phyloP scores from a whole-genome alignment of 441 rosid genomes.

The Populus trichocarpa region DNA sequence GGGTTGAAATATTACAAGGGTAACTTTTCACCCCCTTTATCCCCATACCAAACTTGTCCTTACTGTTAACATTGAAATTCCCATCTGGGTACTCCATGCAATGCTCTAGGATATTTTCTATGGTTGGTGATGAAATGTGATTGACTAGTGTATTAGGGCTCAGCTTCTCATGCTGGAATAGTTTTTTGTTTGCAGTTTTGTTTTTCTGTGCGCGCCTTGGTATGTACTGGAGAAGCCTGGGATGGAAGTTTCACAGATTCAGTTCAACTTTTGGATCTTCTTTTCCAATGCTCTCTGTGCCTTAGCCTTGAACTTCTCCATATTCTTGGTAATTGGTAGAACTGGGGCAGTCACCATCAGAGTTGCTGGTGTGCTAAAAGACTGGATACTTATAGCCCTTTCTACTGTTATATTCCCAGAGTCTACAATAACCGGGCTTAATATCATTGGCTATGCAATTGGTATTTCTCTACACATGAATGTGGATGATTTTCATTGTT shows the following conservation, averaged over 20 bases:
- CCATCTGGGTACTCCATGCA: no score
- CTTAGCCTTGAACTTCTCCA: slow-evolving; percentile 91
- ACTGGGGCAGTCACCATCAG: slow-evolving; percentile 97
- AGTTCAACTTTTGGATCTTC: slow-evolving; percentile 98
- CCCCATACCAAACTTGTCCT: no score
- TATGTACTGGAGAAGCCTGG: slow-evolving; percentile 82
- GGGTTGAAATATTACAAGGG: no score
- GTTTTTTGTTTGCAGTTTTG: slow-evolving; percentile 61
- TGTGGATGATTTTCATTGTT: not conserved
- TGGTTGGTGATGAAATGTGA: no score
- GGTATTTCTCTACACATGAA: slow-evolving; percentile 45
- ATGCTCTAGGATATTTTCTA: no score
- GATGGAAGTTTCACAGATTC: slow-evolving; percentile 86
- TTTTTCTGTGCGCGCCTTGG: slow-evolving; percentile 95
- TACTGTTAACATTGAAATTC: no score
- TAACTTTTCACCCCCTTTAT: no score
- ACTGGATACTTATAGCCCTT: slow-evolving; percentile 99
- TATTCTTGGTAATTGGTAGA: slow-evolving; percentile 95
- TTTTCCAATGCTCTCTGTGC: slow-evolving; percentile 98
- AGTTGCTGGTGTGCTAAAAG: slow-evolving; percentile 98
- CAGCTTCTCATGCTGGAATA: not conserved
- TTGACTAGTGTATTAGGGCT: not conserved
- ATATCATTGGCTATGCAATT: slow-evolving; percentile 92
- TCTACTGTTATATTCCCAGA: slow-evolving; percentile 98
- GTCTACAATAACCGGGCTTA: slow-evolving; percentile 90